These are phyloP conservation scores for Ceriops decandra DNA, from an alignment of 345 rosid genomes.

Conservation along the genomic window DNA sequence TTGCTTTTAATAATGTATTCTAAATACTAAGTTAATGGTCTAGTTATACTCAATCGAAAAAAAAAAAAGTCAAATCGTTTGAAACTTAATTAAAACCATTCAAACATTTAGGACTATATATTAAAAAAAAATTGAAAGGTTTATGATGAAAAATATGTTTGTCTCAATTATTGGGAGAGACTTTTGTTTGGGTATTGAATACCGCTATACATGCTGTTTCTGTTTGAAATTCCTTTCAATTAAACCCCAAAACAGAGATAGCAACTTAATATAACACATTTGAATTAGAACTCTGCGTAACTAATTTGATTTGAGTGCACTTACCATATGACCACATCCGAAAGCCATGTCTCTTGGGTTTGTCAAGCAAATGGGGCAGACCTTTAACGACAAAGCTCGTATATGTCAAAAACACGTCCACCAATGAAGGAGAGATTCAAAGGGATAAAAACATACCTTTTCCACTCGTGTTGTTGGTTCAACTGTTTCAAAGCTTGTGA, in stretches of 20 bases:
- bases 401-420: conserved; percentile 3
- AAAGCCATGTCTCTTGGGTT: conserved; percentile 95
- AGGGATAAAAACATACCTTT: conserved; percentile 32
- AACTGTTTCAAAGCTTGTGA: conserved; percentile 31
- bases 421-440: background rate
- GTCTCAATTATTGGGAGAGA: too few relatives aligned
- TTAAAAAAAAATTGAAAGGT: too few relatives aligned
- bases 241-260: background rate
- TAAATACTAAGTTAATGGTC: too few relatives aligned
- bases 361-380: conserved; percentile 91
- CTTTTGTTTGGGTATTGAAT: too few relatives aligned
- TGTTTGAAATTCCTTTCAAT: too few relatives aligned
- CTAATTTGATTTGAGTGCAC: conserved; percentile 27
- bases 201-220: too few relatives aligned
- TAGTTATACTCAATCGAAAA: too few relatives aligned
- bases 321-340: conserved; percentile 86
- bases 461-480: conserved; percentile 37
- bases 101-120: too few relatives aligned
- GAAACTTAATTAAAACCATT: too few relatives aligned
- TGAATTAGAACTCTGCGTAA: background rate
- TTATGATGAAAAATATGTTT: too few relatives aligned
- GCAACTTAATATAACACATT: background rate
- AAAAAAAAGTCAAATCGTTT: too few relatives aligned
- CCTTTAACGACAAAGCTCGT: conserved; percentile 40
- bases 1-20: too few relatives aligned